phyloP scores from a whole-genome alignment of 495 filamentous ascomycete species.

The Tuber brumale region DNA sequence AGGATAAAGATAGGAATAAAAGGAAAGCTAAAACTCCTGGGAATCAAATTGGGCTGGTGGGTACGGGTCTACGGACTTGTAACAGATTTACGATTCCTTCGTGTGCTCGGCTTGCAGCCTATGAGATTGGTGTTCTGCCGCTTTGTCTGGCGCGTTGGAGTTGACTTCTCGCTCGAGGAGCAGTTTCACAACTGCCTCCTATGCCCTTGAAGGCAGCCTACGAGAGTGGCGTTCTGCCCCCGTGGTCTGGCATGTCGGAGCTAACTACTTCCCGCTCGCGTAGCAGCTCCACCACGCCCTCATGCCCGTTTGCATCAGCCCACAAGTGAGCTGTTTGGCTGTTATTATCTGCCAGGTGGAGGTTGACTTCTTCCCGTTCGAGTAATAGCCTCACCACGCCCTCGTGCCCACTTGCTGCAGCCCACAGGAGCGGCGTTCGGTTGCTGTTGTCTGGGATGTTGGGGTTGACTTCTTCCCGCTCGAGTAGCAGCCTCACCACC shows the following conservation, averaged over 20 bases:
- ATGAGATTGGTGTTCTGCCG: constrained; percentile 40
- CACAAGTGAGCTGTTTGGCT: constrained; percentile 44
- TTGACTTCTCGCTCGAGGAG: constrained; percentile 12
- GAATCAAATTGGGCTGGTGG: no score
- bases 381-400: constrained; percentile 36
- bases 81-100: no score
- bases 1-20: no score
- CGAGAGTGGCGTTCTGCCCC: constrained; percentile 31
- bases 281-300: constrained; percentile 38
- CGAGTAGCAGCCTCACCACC: constrained; percentile 36
- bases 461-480: constrained; percentile 12
- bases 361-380: constrained; percentile 21
- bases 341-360: constrained; percentile 22
- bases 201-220: not conserved
- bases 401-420: constrained; percentile 37
- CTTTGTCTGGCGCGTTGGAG: constrained; percentile 18
- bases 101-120: no score
- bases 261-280: constrained; percentile 2
- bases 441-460: not conserved
- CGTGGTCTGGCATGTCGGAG: constrained; percentile 12
- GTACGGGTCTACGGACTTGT: no score
- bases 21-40: no score
- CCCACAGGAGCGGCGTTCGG: constrained; percentile 18
- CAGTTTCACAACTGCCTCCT: not conserved
- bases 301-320: constrained; percentile 44